Conservation (phyloP, 495 filamentous ascomycete genomes). For the Ascobolus immersus region DNA sequence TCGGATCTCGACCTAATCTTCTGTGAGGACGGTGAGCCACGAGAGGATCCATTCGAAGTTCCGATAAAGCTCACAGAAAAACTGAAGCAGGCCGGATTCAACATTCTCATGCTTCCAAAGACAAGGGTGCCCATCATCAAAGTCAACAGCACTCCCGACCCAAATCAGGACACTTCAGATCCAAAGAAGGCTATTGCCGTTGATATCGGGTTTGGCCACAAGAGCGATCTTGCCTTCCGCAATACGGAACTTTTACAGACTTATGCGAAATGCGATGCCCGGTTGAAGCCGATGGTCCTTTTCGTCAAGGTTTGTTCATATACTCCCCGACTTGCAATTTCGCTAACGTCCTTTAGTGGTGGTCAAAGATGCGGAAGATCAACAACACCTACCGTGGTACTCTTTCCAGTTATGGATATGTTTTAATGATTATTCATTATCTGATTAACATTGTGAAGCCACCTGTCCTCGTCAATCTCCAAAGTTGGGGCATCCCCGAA, state of each 20-base stretch:
- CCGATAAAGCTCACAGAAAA: constrained; percentile 39
- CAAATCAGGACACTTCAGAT: constrained; percentile 19
- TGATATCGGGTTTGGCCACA: constrained; percentile 66
- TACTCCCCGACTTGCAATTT: not conserved
- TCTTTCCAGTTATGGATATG: constrained; percentile 63
- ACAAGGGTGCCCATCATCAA: constrained; percentile 67
- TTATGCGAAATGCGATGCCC: constrained; percentile 46
- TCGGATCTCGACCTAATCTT: constrained; percentile 18
- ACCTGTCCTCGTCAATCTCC: constrained; percentile 57
- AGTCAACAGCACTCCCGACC: constrained; percentile 41
- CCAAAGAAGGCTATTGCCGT: constrained; percentile 18
- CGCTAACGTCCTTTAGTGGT: constrained; percentile 19
- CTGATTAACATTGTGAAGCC: constrained; percentile 52
- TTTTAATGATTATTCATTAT: constrained; percentile 83
- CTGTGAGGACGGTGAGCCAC: constrained; percentile 1
- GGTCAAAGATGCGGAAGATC: constrained; percentile 57
- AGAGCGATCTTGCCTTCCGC: constrained; percentile 41
- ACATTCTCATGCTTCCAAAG: constrained; percentile 39
- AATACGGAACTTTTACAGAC: constrained; percentile 56
- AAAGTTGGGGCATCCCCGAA: constrained; percentile 19
- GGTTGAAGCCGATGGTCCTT: constrained; percentile 47
- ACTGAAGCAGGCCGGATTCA: constrained; percentile 41
- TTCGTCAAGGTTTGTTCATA: constrained; percentile 38
- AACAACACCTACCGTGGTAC: constrained; percentile 63
- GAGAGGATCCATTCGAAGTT: constrained; percentile 4